These are phyloP conservation scores for Phialophora verrucosa DNA, from an alignment of 2,329 filamentous ascomycete species.

Conservation along the genomic window DNA sequence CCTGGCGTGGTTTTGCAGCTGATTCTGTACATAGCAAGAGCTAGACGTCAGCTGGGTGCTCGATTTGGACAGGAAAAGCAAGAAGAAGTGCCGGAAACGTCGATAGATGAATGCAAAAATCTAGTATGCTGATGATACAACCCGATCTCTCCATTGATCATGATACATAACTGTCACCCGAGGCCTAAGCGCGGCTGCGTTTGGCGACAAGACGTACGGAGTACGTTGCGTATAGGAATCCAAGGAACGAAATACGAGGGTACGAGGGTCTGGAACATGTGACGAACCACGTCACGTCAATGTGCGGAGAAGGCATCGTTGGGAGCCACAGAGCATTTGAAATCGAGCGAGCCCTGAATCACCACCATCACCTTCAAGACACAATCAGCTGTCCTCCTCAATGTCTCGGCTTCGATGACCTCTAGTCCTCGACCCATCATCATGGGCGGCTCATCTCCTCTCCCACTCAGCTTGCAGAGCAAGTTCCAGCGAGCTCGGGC, in stretches of 20 bases:
- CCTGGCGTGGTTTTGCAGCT: constrained; percentile 23
- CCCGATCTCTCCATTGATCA: neutral
- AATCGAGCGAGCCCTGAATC: neutral
- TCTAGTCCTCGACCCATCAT: constrained; percentile 23
- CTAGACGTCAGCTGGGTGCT: constrained; percentile 20
- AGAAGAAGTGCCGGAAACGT: constrained; percentile 9
- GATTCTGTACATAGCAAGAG: constrained; percentile 27
- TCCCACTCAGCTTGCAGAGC: constrained; percentile 53
- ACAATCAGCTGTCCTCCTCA: constrained; percentile 10
- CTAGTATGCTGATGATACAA: neutral
- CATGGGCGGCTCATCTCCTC: constrained; percentile 49
- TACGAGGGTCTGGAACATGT: neutral
- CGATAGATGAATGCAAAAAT: constrained; percentile 19
- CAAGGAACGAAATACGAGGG: constrained; percentile 28
- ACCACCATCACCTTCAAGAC: neutral
- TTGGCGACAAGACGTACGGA: neutral
- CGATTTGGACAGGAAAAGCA: constrained; percentile 14
- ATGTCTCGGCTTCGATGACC: constrained; percentile 30
- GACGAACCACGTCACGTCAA: neutral
- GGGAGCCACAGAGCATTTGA: neutral
- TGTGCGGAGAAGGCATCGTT: neutral
- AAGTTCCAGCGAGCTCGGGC: constrained; percentile 49
- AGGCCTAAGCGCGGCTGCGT: too few species aligned
- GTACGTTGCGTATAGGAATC: neutral
- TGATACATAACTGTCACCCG: neutral